phyloP scores from a whole-genome alignment of 2,329 filamentous ascomycete genomes.

The Xylaria hypoxylon region DNA sequence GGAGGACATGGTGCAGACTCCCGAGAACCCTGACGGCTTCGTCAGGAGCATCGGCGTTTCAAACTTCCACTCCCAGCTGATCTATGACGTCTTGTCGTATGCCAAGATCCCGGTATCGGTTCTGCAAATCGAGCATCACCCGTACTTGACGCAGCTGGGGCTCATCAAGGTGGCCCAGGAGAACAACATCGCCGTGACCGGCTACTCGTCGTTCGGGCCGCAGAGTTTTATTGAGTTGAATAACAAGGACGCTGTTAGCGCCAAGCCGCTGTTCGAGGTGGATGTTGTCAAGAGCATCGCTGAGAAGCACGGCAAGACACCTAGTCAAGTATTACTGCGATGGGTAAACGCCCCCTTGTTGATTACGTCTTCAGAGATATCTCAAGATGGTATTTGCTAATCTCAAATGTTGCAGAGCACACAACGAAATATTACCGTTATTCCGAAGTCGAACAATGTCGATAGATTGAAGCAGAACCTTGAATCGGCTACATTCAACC shows the following conservation, averaged over 20 bases:
- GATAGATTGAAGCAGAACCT: slow-evolving; percentile 64
- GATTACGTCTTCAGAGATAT: too few species aligned
- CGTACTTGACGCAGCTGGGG: slow-evolving; percentile 72
- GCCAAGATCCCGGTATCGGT: slow-evolving; percentile 79
- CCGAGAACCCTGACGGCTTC: slow-evolving; percentile 67
- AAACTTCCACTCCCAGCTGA: slow-evolving; percentile 82
- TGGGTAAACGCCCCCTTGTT: slow-evolving; percentile 58
- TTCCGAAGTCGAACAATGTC: slow-evolving; percentile 70
- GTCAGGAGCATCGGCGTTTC: slow-evolving; percentile 81
- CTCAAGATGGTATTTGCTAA: background rate
- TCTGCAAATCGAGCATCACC: slow-evolving; percentile 91
- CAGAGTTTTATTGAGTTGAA: slow-evolving; percentile 54
- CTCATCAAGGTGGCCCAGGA: slow-evolving; percentile 67
- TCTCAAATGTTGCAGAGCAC: slow-evolving; percentile 54
- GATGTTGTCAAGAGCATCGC: slow-evolving; percentile 64
- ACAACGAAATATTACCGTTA: slow-evolving; percentile 69
- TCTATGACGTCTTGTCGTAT: slow-evolving; percentile 84
- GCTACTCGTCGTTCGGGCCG: slow-evolving; percentile 73
- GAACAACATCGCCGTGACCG: slow-evolving; percentile 68
- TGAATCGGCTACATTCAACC: slow-evolving; percentile 64
- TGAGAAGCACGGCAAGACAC: slow-evolving; percentile 66
- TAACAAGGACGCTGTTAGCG: slow-evolving; percentile 43
- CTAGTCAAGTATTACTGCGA: slow-evolving; percentile 73
- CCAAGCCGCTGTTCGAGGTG: slow-evolving; percentile 50
- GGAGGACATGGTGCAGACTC: slow-evolving; percentile 75